Percentiles rank a stretch among this genome's conserved stretches.
These are phyloP conservation scores for Vitis hybrid DNA, from an alignment of 177 flowering plant genomes.

Conservation along the genomic window DNA sequence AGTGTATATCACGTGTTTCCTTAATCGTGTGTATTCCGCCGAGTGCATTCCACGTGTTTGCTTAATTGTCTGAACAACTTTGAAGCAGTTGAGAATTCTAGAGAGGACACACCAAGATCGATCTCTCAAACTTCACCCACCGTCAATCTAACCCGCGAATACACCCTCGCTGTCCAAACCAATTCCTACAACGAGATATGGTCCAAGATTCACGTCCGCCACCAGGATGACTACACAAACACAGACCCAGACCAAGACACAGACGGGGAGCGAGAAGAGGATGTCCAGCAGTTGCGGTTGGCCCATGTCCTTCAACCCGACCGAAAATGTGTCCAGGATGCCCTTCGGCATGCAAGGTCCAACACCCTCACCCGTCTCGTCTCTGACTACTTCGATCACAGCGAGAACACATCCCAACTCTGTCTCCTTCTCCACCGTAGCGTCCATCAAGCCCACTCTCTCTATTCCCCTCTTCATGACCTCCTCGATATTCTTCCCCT, in stretches of 20 bases:
- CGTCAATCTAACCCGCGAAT: constrained; percentile 50
- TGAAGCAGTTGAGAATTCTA: constrained; percentile 20
- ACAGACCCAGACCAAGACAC: background rate
- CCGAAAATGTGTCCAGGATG: constrained; percentile 45
- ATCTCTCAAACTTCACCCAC: constrained; percentile 41
- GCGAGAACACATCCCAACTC: constrained; percentile 55
- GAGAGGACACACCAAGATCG: constrained; percentile 32
- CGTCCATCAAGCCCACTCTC: constrained; percentile 42
- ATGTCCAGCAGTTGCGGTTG: constrained; percentile 13
- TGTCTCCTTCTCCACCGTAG: constrained; percentile 47
- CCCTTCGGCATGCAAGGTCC: constrained; percentile 42
- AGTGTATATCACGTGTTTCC: no score
- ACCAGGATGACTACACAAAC: constrained; percentile 1
- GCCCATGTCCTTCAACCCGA: constrained; percentile 62
- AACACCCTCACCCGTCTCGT: constrained; percentile 43
- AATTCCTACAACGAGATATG: constrained; percentile 71
- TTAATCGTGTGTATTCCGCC: background rate
- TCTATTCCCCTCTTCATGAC: constrained; percentile 43
- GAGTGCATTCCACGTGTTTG: constrained; percentile 14
- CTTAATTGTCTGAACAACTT: constrained; percentile 17
- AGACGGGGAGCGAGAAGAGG: constrained; percentile 2
- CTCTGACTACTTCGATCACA: constrained; percentile 62
- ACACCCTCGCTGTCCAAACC: constrained; percentile 49
- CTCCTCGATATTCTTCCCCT: constrained; percentile 50
- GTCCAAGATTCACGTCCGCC: constrained; percentile 37